phyloP scores from a whole-genome alignment of 495 filamentous ascomycete genomes.

The Podospora fimiseda region DNA sequence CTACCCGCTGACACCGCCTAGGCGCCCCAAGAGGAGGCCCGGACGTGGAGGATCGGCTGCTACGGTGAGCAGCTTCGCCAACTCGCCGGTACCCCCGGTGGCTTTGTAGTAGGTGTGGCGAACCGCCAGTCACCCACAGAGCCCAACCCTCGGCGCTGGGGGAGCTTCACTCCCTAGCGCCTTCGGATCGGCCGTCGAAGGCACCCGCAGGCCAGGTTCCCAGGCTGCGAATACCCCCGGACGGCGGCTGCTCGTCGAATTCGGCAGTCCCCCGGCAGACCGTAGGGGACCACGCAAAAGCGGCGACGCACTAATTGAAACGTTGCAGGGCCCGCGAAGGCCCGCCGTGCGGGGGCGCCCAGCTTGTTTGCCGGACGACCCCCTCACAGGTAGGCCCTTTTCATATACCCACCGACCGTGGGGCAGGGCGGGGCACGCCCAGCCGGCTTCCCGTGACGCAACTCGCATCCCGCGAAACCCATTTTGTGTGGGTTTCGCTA shows the following conservation, averaged over 20 bases:
- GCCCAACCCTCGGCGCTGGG: conserved; percentile 26
- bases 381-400: conserved; percentile 2
- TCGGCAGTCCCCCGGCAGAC: conserved; percentile 8
- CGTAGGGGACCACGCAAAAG: conserved; percentile 14
- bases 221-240: too few relatives aligned
- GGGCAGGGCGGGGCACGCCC: conserved; percentile 3
- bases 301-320: conserved; percentile 10
- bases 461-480: conserved; percentile 7
- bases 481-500: conserved; percentile 7
- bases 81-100: conserved; percentile 34
- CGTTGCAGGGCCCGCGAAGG: conserved; percentile 1
- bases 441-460: conserved; percentile 2
- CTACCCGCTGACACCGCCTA: conserved; percentile 7
- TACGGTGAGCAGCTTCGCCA: conserved; percentile 27
- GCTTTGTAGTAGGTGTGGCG: conserved; percentile 37
- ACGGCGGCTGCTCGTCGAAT: conserved; percentile 7
- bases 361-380: conserved; percentile 1
- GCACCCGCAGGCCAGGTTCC: too few relatives aligned
- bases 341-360: conserved; percentile 7
- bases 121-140: conserved; percentile 49
- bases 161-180: conserved; percentile 1
- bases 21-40: conserved; percentile 14
- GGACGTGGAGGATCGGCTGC: conserved; percentile 5
- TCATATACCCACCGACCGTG: conserved; percentile 13
- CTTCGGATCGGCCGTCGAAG: not conserved